phyloP scores from a whole-genome alignment of 225 moss, liverwort and hornwort species.

The Ulota crispa region DNA sequence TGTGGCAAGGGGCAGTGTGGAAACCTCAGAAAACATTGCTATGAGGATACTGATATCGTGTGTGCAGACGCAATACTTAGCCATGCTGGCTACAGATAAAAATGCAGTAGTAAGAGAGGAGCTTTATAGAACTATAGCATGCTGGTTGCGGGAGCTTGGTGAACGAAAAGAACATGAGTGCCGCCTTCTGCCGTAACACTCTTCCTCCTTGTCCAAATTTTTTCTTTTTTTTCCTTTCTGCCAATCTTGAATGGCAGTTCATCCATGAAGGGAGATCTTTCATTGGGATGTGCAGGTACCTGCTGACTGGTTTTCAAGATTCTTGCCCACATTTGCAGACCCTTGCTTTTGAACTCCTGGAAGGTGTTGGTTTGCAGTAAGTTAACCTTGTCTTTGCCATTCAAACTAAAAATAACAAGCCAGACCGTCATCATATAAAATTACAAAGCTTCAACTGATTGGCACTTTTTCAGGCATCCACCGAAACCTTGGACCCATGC shows the following conservation, averaged over 20 bases:
- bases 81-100: constrained; percentile 71
- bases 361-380: constrained; percentile 79
- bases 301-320: constrained; percentile 85
- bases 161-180: constrained; percentile 94
- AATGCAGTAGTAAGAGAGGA: constrained; percentile 74
- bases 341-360: constrained; percentile 82
- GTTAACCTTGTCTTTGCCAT: too few relatives aligned
- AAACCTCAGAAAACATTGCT: not conserved
- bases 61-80: constrained; percentile 90
- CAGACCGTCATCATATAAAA: too few relatives aligned
- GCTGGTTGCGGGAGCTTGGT: constrained; percentile 77
- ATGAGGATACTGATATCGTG: constrained; percentile 19
- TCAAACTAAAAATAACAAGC: too few relatives aligned
- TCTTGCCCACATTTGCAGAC: constrained; percentile 63
- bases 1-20: not conserved
- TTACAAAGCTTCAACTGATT: not conserved
- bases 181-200: constrained; percentile 82
- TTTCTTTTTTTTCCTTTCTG: not conserved
- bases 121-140: constrained; percentile 63
- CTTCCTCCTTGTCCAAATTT: constrained; percentile 18
- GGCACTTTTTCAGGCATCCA: not conserved
- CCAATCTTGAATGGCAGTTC: not conserved
- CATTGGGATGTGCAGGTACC: constrained; percentile 60
- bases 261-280: constrained; percentile 9
- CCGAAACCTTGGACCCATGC: not conserved